Base-by-base conservation (phyloP, 306 rosid genomes). In the Rosa lucieae region DNA sequence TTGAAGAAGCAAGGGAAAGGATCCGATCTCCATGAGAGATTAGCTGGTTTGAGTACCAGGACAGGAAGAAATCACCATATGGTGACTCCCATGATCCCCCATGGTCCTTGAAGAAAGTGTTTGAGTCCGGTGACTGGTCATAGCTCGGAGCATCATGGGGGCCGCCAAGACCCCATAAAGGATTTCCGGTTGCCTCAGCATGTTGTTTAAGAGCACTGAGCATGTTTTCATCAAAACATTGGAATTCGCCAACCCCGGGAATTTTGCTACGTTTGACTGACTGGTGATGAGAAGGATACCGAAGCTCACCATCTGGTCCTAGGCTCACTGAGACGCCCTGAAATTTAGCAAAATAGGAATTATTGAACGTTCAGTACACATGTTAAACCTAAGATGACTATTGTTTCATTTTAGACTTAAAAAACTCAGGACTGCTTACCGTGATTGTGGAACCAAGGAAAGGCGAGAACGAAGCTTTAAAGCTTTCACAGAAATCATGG, bases 81-180 rank as follows among this genome's bases (percentile, higher is more conserved):
- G 88, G 70, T 51, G 94, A 89, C 84, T 89, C 93, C 98, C 98
- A 93, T 73, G 99, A 91, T 65, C 90, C 96, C 0, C 90, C 93
- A 69, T 85, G 52, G 70, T 90, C 90, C 76, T 72, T 87, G 87
- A 95, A 92, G 89, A 96, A 96, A 80, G 55, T 78, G 70, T 66
- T 80, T 0, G 81, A 32, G 78, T 73, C 40, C 40, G 92, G 97
- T 3, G 87, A 42, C 75, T 90, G 94, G 4, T 86, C 75, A 72
- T 88, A 91, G 65, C 78, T 70, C 20, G 99, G 90, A 35, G 77
- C 92, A 81, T 96, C 98, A 44, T 96, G 99, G 29, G 98, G 99
- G 70, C 99, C 98, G 32, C 96, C 98, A 43, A 93, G 93, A 52
- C 99, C 99, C 97, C 98, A 96, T 10, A 87, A 52, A 67, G 98